Evolutionary conservation across 768 basidiomycete genomes (phyloP).

Genomic region (Porpolomopsis calyptriformis): DNA sequence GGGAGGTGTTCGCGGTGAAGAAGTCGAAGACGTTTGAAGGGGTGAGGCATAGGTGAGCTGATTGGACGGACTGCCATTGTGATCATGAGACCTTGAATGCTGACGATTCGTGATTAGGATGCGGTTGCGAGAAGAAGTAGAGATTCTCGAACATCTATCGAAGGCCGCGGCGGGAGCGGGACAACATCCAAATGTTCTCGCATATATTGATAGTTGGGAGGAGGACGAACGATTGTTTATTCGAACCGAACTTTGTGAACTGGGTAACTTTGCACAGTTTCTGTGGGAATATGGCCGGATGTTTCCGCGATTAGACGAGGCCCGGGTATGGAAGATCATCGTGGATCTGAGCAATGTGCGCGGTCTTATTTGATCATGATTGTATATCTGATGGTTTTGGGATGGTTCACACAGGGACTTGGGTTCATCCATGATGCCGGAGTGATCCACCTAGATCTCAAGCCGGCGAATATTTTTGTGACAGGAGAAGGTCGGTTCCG

Average conservation of each 20-base stretch:
- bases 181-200: slow-evolving; percentile 72
- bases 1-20: slow-evolving; percentile 75
- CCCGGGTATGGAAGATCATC: slow-evolving; percentile 91
- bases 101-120: slow-evolving; percentile 33
- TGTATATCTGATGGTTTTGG: slow-evolving; percentile 11
- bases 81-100: slow-evolving; percentile 6
- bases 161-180: slow-evolving; percentile 28
- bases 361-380: slow-evolving; percentile 20
- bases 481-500: slow-evolving; percentile 81
- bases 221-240: slow-evolving; percentile 81
- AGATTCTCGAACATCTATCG: slow-evolving; percentile 73
- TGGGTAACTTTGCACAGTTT: slow-evolving; percentile 86
- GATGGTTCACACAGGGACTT: slow-evolving; percentile 48
- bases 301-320: slow-evolving; percentile 82
- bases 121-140: slow-evolving; percentile 89
- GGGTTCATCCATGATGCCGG: slow-evolving; percentile 81
- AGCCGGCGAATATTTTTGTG: slow-evolving; percentile 94
- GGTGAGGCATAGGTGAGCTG: slow-evolving; percentile 71
- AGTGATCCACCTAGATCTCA: slow-evolving; percentile 91
- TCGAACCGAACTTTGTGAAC: slow-evolving; percentile 87
- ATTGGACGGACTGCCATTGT: slow-evolving; percentile 11
- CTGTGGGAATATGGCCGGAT: slow-evolving; percentile 82
- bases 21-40: slow-evolving; percentile 91
- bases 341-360: slow-evolving; percentile 79
- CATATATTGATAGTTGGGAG: slow-evolving; percentile 94